Evolutionary conservation across 257 asterid genomes (phyloP), one percentile per base, ranked within the genome.

Genomic region (Solanum chilense): DNA sequence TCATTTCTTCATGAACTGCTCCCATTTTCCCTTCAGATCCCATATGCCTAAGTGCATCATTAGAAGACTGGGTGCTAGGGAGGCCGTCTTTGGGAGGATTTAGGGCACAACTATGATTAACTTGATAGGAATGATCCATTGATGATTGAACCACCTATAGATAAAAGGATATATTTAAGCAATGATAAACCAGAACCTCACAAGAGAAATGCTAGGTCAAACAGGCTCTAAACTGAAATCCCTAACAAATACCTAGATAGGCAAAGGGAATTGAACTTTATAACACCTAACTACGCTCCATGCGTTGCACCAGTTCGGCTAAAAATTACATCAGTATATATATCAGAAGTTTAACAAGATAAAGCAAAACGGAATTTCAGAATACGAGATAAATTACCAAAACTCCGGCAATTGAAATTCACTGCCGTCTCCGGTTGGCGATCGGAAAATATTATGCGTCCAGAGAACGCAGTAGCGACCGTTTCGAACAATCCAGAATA

Each of bases 1-100:
- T 85, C 70, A 95, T 91, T 90, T 93, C 98, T 90, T 95, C 95
- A 18, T 77, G 77, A 60, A 93, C 89, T 78, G 93, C 91, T 76
- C 93, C 92, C 88, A 42, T 87, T 92, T 92, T 94, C 81, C 93
- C 95, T 49, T 90, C 92, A 27, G 58, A 41, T 8, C 91, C 92
- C 89, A 86, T 86, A 85, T 84, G 91, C 82, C 27, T 87, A 87
- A 76, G 18, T 52, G 68, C 86, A 15, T 68, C 23, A 74, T 85
- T 87, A 73, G 89, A 70, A 64, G 69, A 84, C 78, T 87, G 90
- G 47, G 78, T 60, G 76, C 84, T 85, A 82, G 91, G 37, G 29
- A 39, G 76, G n/a, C 83, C 52, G 84, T 85, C 86, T 42, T 73
- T 60, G 16, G 91, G 84, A 8, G 29, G 90, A 74, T 86, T 91